These are phyloP conservation scores for Lachancea kluyveri DNA, from an alignment of 805 yeast species.

Conservation along the genomic window DNA sequence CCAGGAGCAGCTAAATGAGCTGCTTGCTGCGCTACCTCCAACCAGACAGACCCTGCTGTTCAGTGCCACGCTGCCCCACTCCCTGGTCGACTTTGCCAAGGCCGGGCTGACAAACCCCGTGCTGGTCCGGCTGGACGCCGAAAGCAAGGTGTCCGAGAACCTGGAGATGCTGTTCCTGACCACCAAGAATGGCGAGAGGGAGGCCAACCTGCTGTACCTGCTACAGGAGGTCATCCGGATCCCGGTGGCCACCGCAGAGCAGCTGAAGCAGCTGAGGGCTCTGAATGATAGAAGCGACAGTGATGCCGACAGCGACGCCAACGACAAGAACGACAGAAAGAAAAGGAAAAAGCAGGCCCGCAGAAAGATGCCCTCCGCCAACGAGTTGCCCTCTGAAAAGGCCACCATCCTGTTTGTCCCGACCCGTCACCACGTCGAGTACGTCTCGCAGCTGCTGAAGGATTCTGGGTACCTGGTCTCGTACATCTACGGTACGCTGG, in stretches of 20 bases:
- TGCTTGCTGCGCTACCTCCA: slow-evolving; percentile 76
- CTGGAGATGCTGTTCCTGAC: slow-evolving; percentile 85
- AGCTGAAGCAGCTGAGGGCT: slow-evolving; percentile 45
- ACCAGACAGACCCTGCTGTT: slow-evolving; percentile 83
- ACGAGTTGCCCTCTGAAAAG: slow-evolving; percentile 72
- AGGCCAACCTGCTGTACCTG: slow-evolving; percentile 72
- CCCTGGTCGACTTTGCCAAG: slow-evolving; percentile 92
- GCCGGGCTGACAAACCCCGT: slow-evolving; percentile 94
- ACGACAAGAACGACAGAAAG: slow-evolving; percentile 30
- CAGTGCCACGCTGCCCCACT: slow-evolving; percentile 90
- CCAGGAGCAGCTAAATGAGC: slow-evolving; percentile 85
- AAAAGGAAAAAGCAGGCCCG: slow-evolving; percentile 39
- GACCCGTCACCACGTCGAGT: slow-evolving; percentile 97
- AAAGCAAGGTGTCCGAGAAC: slow-evolving; percentile 81
- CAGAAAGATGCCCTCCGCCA: slow-evolving; percentile 67
- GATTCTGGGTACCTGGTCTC: slow-evolving; percentile 83
- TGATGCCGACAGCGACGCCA: slow-evolving; percentile 43
- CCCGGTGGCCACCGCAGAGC: slow-evolving; percentile 72
- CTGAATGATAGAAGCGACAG: slow-evolving; percentile 45
- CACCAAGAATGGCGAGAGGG: slow-evolving; percentile 79
- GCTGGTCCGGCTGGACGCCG: slow-evolving; percentile 88
- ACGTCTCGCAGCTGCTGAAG: slow-evolving; percentile 61
- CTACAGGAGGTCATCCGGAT: slow-evolving; percentile 79
- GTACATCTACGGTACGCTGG: slow-evolving; percentile 88
- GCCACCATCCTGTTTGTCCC: slow-evolving; percentile 95